phyloP scores from a whole-genome alignment of 2,329 filamentous ascomycete genomes.

The Fusarium multiceps region DNA sequence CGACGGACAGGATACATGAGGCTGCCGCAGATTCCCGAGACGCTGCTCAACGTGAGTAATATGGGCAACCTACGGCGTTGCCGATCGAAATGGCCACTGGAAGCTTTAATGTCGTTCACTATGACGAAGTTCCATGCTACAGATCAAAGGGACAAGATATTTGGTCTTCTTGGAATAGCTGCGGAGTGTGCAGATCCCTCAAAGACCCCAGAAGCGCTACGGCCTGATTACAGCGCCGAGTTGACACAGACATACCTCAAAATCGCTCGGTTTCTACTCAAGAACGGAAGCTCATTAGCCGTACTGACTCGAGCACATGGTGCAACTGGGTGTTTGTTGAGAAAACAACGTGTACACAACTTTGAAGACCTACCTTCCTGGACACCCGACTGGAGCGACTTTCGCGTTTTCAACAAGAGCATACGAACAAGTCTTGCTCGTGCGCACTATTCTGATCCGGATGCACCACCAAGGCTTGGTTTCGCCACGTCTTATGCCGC shows the following conservation, averaged over 20 bases:
- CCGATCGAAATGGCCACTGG: neutral
- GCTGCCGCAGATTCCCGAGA: neutral
- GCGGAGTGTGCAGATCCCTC: neutral
- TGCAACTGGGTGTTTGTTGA: neutral
- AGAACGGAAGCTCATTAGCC: neutral
- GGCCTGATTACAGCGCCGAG: neutral
- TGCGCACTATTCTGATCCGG: neutral
- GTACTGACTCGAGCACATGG: neutral
- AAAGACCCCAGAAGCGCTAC: neutral
- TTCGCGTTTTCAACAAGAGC: neutral
- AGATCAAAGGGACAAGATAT: conserved; percentile 6
- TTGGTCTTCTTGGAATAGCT: neutral
- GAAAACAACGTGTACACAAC: neutral
- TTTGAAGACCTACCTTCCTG: neutral
- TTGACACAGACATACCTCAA: neutral
- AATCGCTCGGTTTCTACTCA: neutral
- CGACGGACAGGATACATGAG: neutral
- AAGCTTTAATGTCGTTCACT: conserved; percentile 4
- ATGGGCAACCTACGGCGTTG: neutral
- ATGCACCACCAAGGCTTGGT: neutral
- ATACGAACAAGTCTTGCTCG: conserved; percentile 1
- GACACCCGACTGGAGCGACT: conserved; percentile 5
- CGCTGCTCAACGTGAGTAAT: neutral
- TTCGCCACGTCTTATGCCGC: neutral
- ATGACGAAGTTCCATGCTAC: conserved; percentile 5